Conservation (phyloP, 139 green algal genomes). For the Chlorella sp. region DNA sequence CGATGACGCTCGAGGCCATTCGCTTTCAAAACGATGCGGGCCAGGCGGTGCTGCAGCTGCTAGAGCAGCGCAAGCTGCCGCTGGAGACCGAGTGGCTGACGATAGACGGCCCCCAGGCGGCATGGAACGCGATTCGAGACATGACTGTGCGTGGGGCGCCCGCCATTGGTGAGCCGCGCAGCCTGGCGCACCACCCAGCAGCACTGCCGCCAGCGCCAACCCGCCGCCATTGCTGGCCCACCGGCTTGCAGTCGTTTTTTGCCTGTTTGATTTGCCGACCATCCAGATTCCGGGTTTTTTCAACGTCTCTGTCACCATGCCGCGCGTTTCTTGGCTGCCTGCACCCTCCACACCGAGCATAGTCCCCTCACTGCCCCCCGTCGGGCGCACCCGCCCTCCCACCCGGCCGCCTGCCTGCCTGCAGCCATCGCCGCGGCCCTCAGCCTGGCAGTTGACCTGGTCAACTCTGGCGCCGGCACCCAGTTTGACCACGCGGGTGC, state of each 20-base stretch:
- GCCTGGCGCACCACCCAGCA: neutral
- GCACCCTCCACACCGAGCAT: too few relatives aligned
- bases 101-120: constrained; percentile 60
- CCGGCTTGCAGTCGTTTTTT: too few relatives aligned
- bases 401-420: neutral
- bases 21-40: constrained; percentile 55
- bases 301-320: too few relatives aligned
- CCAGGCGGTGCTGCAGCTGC: constrained; percentile 77
- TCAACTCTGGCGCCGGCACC: constrained; percentile 38
- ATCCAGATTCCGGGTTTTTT: too few relatives aligned
- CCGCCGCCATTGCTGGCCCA: too few relatives aligned
- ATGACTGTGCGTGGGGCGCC: constrained; percentile 96
- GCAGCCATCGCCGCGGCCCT: constrained; percentile 86
- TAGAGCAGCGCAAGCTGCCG: constrained; percentile 93
- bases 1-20: constrained; percentile 74
- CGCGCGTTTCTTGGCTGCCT: too few relatives aligned
- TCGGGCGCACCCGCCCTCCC: too few relatives aligned
- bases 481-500: constrained; percentile 55
- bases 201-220: neutral
- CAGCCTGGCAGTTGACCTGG: constrained; percentile 75
- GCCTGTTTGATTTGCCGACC: too few relatives aligned
- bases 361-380: too few relatives aligned
- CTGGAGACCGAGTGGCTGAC: constrained; percentile 71
- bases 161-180: constrained; percentile 69
- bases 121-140: constrained; percentile 78